These are phyloP conservation scores for Mycena rebaudengoi DNA, from an alignment of 768 basidiomycete genomes.

Conservation along the genomic window DNA sequence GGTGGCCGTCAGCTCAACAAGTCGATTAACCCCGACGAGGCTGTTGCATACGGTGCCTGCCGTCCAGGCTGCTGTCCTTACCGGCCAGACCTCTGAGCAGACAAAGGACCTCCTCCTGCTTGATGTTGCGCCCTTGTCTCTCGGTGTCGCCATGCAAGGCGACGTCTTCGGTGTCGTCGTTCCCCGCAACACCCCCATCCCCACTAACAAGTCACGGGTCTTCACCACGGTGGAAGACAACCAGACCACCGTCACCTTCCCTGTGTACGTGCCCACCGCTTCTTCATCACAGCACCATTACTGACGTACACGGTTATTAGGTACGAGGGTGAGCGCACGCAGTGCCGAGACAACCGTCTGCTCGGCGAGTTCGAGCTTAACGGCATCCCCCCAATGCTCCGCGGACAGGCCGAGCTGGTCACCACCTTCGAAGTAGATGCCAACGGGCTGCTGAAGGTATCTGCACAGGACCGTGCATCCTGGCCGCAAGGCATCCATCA, in stretches of 20 bases:
- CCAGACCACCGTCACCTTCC: conserved; percentile 99
- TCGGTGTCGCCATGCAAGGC: conserved; percentile 99
- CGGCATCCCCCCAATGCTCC: conserved; percentile 98
- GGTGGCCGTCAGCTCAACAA: conserved; percentile 98
- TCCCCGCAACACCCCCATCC: conserved; percentile 99
- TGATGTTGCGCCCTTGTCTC: conserved; percentile 97
- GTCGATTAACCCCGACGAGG: conserved; percentile 99
- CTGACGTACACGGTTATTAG: conserved; percentile 42
- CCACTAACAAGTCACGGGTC: conserved; percentile 97
- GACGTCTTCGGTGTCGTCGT: conserved; percentile 99
- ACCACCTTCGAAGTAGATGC: conserved; percentile 99
- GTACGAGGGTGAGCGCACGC: conserved; percentile 99
- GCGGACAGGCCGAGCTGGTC: conserved; percentile 98
- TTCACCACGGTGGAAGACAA: conserved; percentile 99
- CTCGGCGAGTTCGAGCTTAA: conserved; percentile 99
- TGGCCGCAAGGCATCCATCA: conserved; percentile 99
- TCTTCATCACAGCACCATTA: background rate
- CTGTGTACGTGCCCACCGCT: conserved; percentile 68
- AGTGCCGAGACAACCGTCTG: conserved; percentile 98
- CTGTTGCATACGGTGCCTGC: conserved; percentile 99
- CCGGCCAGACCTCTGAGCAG: conserved; percentile 98
- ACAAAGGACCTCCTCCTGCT: conserved; percentile 98
- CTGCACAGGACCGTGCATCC: conserved; percentile 97
- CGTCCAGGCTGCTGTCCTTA: conserved; percentile 98
- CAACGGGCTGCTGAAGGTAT: conserved; percentile 99